Conservation (phyloP, 129 eudicot genomes). For the Oenanthe sinensis region DNA sequence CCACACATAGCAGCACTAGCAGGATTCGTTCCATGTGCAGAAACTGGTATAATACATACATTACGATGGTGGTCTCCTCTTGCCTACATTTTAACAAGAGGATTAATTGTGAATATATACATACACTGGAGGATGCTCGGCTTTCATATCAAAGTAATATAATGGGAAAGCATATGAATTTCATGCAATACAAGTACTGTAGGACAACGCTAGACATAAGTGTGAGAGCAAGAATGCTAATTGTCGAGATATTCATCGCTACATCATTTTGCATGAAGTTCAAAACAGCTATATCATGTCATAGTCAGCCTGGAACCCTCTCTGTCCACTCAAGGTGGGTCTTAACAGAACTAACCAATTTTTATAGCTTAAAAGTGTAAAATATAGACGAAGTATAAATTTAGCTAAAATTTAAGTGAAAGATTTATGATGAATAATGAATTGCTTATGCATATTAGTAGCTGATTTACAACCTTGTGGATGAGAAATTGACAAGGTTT, state of each 20-base stretch:
- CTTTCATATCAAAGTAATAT: background rate
- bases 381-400: background rate
- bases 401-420: background rate
- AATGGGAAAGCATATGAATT: background rate
- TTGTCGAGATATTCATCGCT: background rate
- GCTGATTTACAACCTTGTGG: background rate
- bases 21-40: conserved; percentile 97
- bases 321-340: background rate
- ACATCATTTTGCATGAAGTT: background rate
- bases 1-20: conserved; percentile 99
- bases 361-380: background rate
- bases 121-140: background rate
- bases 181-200: background rate
- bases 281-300: background rate
- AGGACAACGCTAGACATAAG: background rate
- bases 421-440: background rate
- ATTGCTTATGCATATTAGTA: background rate
- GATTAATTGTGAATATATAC: conserved; percentile 9
- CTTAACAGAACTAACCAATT: background rate
- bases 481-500: background rate
- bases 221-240: background rate
- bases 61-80: conserved; percentile 90
- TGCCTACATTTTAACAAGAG: conserved; percentile 40
- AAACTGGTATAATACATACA: conserved; percentile 89
- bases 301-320: background rate